A percentile compares a stretch with the other conserved stretches of the same genome.
phyloP scores from a whole-genome alignment of 495 filamentous ascomycete species.

The Talaromyces adpressus region DNA sequence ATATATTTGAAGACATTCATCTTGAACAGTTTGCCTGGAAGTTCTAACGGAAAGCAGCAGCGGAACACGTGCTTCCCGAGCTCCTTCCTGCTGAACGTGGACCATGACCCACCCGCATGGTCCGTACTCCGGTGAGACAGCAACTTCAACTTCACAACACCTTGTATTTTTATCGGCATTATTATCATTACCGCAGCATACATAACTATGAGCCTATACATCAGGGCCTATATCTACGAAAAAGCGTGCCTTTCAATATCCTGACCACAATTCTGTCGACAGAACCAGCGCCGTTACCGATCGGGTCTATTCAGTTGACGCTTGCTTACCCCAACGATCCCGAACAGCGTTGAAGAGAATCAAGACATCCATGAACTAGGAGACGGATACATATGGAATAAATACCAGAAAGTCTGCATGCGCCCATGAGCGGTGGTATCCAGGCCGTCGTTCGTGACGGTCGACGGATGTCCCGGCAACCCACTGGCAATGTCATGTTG shows the following conservation, averaged over 20 bases:
- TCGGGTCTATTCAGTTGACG: neutral
- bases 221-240: neutral
- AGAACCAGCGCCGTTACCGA: neutral
- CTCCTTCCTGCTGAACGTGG: neutral
- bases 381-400: neutral
- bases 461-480: slow-evolving; percentile 4
- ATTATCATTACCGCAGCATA: neutral
- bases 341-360: neutral
- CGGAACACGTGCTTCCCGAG: neutral
- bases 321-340: neutral
- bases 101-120: neutral
- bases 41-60: neutral
- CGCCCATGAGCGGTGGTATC: slow-evolving; percentile 3
- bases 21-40: neutral
- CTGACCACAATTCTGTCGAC: neutral
- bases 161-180: neutral
- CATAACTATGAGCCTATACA: neutral
- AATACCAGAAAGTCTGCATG: neutral
- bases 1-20: neutral
- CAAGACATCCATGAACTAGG: neutral
- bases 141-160: neutral
- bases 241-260: neutral
- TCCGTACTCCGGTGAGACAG: neutral
- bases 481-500: neutral
- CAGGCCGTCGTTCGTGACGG: slow-evolving; percentile 3